Evolutionary conservation across 345 rosid species (phyloP).

Genomic region (Melaleuca quinquenervia): DNA sequence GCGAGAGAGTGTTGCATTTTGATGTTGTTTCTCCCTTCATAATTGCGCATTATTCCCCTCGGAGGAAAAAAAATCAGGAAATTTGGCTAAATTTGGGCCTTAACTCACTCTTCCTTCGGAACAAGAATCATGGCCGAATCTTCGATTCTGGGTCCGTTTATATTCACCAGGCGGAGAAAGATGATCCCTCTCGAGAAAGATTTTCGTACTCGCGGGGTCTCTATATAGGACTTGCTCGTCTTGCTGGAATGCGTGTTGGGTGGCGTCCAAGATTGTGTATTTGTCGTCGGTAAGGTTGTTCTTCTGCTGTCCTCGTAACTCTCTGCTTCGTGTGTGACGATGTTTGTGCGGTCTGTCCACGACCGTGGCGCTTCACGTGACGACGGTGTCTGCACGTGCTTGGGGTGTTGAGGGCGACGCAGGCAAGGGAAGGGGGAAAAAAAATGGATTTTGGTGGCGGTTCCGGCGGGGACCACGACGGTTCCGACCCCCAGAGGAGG

Average conservation of each 20-base stretch:
- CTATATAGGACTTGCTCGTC: neutral
- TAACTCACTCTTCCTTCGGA: constrained; percentile 16
- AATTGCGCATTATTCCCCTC: neutral
- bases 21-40: neutral
- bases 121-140: constrained; percentile 23
- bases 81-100: constrained; percentile 8
- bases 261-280: neutral
- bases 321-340: neutral
- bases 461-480: constrained; percentile 69
- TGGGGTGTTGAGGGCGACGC: neutral
- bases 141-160: constrained; percentile 1
- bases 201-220: neutral
- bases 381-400: neutral
- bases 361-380: neutral
- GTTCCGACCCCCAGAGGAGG: constrained; percentile 50
- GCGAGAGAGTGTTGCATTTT: neutral
- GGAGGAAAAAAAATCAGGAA: neutral
- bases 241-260: neutral
- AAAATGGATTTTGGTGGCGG: constrained; percentile 51
- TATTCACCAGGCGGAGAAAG: neutral
- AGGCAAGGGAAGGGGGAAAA: neutral
- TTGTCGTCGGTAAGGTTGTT: neutral
- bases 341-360: neutral
- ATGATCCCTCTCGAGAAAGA: neutral
- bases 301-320: neutral